A percentile compares a stretch with the other conserved stretches of the same genome.
Evolutionary conservation across 139 green algal species (phyloP).

Genomic region (Chlamydomonas incerta): DNA sequence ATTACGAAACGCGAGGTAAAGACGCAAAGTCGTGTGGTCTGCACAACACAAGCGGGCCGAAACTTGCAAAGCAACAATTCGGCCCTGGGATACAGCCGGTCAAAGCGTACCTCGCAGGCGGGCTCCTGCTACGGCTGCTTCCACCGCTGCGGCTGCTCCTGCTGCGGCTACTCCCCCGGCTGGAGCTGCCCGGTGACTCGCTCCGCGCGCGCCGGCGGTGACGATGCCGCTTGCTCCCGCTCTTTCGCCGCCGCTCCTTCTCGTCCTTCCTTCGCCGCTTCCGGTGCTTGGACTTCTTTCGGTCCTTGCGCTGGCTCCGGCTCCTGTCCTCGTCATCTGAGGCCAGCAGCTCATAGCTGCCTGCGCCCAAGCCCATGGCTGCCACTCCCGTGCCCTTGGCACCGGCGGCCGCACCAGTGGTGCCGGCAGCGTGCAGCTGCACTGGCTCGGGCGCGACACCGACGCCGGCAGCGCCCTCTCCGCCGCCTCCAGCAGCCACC

Average conservation of each 20-base stretch:
- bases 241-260: not conserved
- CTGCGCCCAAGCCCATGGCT: not conserved
- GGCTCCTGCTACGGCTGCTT: not conserved
- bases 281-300: not conserved
- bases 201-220: not conserved
- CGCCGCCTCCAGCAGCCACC: not conserved
- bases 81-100: too few relatives aligned
- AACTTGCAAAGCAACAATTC: too few relatives aligned
- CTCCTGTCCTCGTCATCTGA: constrained; percentile 2
- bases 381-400: not conserved
- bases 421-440: not conserved
- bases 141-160: not conserved
- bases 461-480: not conserved
- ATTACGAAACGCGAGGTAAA: too few relatives aligned
- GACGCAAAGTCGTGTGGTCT: too few relatives aligned
- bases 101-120: not conserved
- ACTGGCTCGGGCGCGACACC: not conserved
- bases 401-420: not conserved
- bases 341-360: constrained; percentile 17
- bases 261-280: not conserved
- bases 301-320: too few relatives aligned
- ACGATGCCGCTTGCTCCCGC: not conserved
- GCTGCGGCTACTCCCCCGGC: not conserved
- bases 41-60: too few relatives aligned
- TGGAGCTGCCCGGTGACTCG: not conserved